These are phyloP conservation scores for Lecanicillium sp. DNA, from an alignment of 2,329 filamentous ascomycete genomes.

Conservation along the genomic window DNA sequence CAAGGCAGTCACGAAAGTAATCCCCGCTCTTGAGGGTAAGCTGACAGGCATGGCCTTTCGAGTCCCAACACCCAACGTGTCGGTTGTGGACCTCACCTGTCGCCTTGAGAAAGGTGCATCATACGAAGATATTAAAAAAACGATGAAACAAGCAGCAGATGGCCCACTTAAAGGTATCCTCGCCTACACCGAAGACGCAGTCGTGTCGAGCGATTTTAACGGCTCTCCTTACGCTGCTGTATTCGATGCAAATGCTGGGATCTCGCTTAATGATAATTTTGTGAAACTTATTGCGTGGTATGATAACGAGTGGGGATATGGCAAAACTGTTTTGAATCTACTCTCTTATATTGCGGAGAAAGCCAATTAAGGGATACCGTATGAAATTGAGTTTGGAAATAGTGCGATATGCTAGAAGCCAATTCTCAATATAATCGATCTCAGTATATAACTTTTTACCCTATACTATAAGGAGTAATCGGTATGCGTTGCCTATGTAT, in stretches of 20 bases:
- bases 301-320: conserved; percentile 99
- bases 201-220: conserved; percentile 91
- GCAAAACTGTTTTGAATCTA: conserved; percentile 85
- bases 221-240: conserved; percentile 92
- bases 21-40: conserved; percentile 96
- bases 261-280: conserved; percentile 96
- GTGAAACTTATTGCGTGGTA: conserved; percentile 98
- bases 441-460: too few species aligned
- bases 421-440: too few species aligned
- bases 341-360: conserved; percentile 70
- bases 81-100: conserved; percentile 93
- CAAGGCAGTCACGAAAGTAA: conserved; percentile 99
- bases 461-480: too few species aligned
- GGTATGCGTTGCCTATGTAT: too few species aligned
- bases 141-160: conserved; percentile 80
- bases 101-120: conserved; percentile 83
- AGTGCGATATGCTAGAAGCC: too few species aligned
- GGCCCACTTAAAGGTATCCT: conserved; percentile 83
- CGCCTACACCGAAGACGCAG: conserved; percentile 91
- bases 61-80: conserved; percentile 98
- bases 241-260: conserved; percentile 99
- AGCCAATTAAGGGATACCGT: too few species aligned
- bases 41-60: conserved; percentile 99
- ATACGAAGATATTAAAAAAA: conserved; percentile 89
- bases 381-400: too few species aligned